phyloP scores from a whole-genome alignment of 2,329 filamentous ascomycete species.

The Pseudogymnoascus sp. region DNA sequence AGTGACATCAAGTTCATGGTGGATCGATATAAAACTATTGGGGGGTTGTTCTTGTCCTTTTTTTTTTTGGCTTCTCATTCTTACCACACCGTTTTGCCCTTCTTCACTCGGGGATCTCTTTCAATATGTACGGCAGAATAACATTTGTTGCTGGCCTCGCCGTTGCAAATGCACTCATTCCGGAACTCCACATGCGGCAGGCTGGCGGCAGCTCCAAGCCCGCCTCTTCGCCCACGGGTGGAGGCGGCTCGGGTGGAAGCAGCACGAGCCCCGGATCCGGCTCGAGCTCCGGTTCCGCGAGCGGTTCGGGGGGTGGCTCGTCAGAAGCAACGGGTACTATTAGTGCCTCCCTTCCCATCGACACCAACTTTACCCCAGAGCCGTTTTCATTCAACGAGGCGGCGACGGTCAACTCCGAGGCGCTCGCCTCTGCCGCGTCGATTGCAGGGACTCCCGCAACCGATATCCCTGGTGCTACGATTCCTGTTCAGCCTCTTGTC shows the following conservation, averaged over 20 bases:
- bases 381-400: constrained; percentile 21
- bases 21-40: neutral
- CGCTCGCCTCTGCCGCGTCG: constrained; percentile 20
- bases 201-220: neutral
- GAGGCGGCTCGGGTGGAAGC: neutral
- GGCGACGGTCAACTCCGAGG: constrained; percentile 21
- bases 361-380: constrained; percentile 2
- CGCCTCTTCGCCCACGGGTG: neutral
- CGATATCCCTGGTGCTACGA: constrained; percentile 22
- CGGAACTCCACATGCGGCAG: neutral
- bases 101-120: neutral
- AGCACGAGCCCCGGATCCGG: neutral
- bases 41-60: neutral
- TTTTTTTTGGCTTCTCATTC: neutral
- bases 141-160: neutral
- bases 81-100: neutral
- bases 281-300: neutral
- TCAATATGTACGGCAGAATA: constrained; percentile 1
- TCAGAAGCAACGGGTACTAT: neutral
- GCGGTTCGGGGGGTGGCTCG: neutral
- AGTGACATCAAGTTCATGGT: neutral
- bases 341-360: neutral
- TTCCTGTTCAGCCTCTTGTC: constrained; percentile 30
- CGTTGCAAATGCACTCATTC: constrained; percentile 1
- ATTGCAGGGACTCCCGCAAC: constrained; percentile 20